Evolutionary conservation across 768 basidiomycete species (phyloP), one percentile per base, ranked within the genome.

Genomic region (Boletus rubropictus): DNA sequence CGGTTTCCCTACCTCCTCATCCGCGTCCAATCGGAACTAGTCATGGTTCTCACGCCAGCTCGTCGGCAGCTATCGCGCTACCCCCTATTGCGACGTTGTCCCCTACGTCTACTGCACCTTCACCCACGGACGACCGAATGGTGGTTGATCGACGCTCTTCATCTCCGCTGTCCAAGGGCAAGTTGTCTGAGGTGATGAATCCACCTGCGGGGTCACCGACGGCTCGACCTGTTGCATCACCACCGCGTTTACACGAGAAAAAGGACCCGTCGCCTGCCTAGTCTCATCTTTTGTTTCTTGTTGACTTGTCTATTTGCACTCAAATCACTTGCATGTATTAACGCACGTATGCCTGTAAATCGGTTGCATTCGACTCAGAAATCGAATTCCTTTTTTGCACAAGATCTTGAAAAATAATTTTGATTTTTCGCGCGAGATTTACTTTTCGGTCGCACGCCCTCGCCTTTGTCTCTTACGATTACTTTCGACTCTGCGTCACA

Each of bases 31-130:
- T 86, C 41, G 86, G 85, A 14, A 58, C 68, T 1, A 76, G 79
- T 1, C 67, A 78, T 42, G 65, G 71, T 18, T 65, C 68, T 5
- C 72, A 77, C 54, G 36, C 62, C 42, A 61, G 55, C 32, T 42
- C 62, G 8, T 69, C 72, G 6, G 60, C 56, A 17, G 53, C 72
- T 17, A 77, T 84, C 36, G 73, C 81, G 1, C 71, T 87, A 1
- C 86, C 86, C 39, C 83, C 84, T 0, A 86, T 87, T 51, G 75
- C 81, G 20, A 84, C 83, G 7, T 66, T 87, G 20, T 80, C 84
- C 7, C 81, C 84, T 3, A 62, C 77, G 6, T 80, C 81, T 11
- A 75, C 76, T 4, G 74, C 75, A 14, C 74, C 78, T 14, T 80
- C 80, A 11, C 79, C 81, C 8, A 61, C 64, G n/a, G 69, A 70